Percentiles rank a stretch among this genome's conserved stretches.
phyloP scores from a whole-genome alignment of 768 basidiomycete species.

The Myochromella boudieri region DNA sequence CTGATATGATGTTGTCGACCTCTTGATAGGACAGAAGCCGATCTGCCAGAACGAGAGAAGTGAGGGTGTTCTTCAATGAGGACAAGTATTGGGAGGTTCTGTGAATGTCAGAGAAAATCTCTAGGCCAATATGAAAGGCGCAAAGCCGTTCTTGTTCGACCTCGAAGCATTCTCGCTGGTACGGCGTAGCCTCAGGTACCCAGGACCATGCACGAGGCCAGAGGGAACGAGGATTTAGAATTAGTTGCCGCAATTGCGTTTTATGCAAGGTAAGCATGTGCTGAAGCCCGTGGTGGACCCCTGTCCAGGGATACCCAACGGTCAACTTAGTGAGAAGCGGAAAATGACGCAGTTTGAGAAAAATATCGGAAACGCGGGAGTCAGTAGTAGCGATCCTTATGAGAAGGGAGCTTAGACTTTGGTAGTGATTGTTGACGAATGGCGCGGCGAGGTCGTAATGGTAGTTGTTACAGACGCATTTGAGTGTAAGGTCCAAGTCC shows the following conservation, averaged over 20 bases:
- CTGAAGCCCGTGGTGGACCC: constrained; percentile 16
- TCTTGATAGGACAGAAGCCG: constrained; percentile 2
- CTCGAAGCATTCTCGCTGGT: constrained; percentile 3
- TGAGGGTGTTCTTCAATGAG: constrained; percentile 4
- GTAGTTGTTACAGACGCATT: too few relatives aligned
- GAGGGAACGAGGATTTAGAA: constrained; percentile 5
- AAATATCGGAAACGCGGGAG: background rate
- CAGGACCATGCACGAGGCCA: background rate
- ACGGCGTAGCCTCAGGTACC: constrained; percentile 4
- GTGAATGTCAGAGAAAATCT: background rate
- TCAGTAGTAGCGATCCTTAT: constrained; percentile 3
- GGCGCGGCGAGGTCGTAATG: constrained; percentile 19
- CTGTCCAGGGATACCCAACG: constrained; percentile 17
- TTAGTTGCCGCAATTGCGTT: constrained; percentile 14
- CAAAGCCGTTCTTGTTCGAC: constrained; percentile 3
- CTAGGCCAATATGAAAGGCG: constrained; percentile 6
- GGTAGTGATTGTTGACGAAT: constrained; percentile 23
- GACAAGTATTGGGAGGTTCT: constrained; percentile 6
- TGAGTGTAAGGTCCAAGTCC: too few relatives aligned
- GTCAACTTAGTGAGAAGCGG: constrained; percentile 10
- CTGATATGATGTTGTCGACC: background rate
- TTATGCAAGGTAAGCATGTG: constrained; percentile 21
- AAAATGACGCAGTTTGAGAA: constrained; percentile 7
- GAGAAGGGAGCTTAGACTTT: constrained; percentile 13
- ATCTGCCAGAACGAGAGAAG: too few relatives aligned